These are phyloP conservation scores for Thymus mandschuricus DNA, from an alignment of 257 asterid species.

Conservation along the genomic window DNA sequence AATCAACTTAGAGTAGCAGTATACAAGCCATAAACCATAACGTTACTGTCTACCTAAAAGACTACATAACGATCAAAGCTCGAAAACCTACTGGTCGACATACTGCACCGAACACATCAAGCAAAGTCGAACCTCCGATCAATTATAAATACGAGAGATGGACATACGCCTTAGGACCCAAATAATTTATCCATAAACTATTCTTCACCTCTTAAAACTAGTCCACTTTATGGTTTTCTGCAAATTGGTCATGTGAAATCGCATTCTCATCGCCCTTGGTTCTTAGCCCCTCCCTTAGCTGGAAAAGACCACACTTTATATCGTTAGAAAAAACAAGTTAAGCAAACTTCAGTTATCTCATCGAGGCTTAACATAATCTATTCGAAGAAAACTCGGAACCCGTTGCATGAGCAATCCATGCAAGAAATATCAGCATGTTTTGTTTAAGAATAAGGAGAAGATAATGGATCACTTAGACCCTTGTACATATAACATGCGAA, in stretches of 20 bases:
- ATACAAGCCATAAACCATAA: constrained; percentile 32
- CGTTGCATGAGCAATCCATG: background rate
- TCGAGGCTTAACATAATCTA: background rate
- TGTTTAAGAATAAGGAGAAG: background rate
- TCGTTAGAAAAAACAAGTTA: background rate
- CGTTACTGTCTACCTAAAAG: constrained; percentile 20
- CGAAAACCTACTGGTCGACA: constrained; percentile 13
- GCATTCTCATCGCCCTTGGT: constrained; percentile 42
- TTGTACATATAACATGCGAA: background rate
- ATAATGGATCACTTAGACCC: background rate
- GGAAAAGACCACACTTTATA: constrained; percentile 21
- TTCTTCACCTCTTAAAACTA: constrained; percentile 29
- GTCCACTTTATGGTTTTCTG: constrained; percentile 50
- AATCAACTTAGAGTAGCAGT: constrained; percentile 11
- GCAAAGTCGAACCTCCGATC: constrained; percentile 25
- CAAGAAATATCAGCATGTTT: constrained; percentile 4
- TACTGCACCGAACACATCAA: constrained; percentile 28
- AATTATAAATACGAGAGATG: constrained; percentile 14
- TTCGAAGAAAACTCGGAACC: background rate
- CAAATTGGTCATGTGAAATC: constrained; percentile 32
- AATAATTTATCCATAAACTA: background rate
- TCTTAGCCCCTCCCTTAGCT: constrained; percentile 62
- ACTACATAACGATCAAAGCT: constrained; percentile 34
- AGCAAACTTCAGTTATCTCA: background rate
- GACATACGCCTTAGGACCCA: constrained; percentile 17